Conservation (phyloP, 177 flowering plant genomes). For the Vitis hybrid region DNA sequence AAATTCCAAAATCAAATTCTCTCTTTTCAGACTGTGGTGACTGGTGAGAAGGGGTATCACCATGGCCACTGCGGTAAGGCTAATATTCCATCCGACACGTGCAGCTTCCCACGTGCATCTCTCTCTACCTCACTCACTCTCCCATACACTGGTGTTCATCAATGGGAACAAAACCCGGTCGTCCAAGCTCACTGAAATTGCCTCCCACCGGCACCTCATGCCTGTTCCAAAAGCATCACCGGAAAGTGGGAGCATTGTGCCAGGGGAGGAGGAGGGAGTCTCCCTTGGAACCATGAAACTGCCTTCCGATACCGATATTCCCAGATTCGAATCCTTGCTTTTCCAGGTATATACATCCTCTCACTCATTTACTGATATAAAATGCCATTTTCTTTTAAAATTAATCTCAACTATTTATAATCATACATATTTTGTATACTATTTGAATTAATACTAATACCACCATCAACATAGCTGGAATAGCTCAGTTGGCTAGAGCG, state of each 20-base stretch:
- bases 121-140: slow-evolving; percentile 5
- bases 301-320: slow-evolving; percentile 54
- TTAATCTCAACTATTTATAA: too few species aligned
- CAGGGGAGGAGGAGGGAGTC: slow-evolving; percentile 50
- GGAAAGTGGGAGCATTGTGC: slow-evolving; percentile 21
- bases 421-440: too few species aligned
- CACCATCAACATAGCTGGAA: slow-evolving; percentile 41
- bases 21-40: background rate
- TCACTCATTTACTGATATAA: background rate
- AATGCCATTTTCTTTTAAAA: background rate
- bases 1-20: background rate
- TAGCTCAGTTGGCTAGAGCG: slow-evolving; percentile 97
- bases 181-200: slow-evolving; percentile 3
- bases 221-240: slow-evolving; percentile 34
- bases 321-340: slow-evolving; percentile 62
- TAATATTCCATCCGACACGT: slow-evolving; percentile 14
- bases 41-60: background rate
- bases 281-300: slow-evolving; percentile 83
- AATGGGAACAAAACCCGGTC: background rate
- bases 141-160: background rate
- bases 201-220: slow-evolving; percentile 8
- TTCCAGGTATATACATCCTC: slow-evolving; percentile 52
- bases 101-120: slow-evolving; percentile 8
- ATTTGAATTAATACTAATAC: too few species aligned
- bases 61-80: slow-evolving; percentile 40